Evolutionary conservation across 805 yeast genomes (phyloP).

Genomic region (Sugiyamaella marilandica): DNA sequence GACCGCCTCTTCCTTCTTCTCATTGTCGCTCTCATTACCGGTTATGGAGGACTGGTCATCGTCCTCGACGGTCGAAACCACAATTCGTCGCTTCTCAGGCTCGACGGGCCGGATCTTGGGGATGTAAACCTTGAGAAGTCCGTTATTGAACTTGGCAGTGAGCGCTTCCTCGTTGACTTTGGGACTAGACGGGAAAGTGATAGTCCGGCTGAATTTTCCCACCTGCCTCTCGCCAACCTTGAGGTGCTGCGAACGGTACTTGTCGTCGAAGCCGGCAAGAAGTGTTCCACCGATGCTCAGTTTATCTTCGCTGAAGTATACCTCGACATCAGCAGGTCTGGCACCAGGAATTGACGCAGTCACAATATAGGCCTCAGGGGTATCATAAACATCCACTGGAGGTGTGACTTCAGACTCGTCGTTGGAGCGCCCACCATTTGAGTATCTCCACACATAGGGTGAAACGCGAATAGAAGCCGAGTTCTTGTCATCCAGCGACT

Average conservation of each 20-base stretch:
- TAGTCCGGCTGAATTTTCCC: slow-evolving; percentile 53
- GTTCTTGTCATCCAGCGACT: background rate
- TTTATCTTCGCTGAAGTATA: slow-evolving; percentile 52
- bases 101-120: slow-evolving; percentile 41
- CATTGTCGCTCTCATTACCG: background rate
- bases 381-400: slow-evolving; percentile 53
- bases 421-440: background rate
- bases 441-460: background rate
- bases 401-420: slow-evolving; percentile 42
- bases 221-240: slow-evolving; percentile 51
- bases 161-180: slow-evolving; percentile 49
- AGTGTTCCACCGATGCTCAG: slow-evolving; percentile 45
- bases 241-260: slow-evolving; percentile 37
- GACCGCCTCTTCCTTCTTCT: slow-evolving; percentile 7
- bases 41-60: slow-evolving; percentile 8
- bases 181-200: slow-evolving; percentile 52
- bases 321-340: slow-evolving; percentile 45
- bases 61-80: slow-evolving; percentile 19
- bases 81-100: slow-evolving; percentile 30
- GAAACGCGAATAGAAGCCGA: background rate
- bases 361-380: slow-evolving; percentile 42
- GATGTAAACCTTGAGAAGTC: slow-evolving; percentile 47
- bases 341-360: slow-evolving; percentile 59
- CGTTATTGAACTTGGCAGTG: slow-evolving; percentile 50
- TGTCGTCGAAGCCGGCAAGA: slow-evolving; percentile 28